These are phyloP conservation scores for Sporothrix euskadiensis DNA, from an alignment of 2,329 filamentous ascomycete genomes.

Conservation along the genomic window DNA sequence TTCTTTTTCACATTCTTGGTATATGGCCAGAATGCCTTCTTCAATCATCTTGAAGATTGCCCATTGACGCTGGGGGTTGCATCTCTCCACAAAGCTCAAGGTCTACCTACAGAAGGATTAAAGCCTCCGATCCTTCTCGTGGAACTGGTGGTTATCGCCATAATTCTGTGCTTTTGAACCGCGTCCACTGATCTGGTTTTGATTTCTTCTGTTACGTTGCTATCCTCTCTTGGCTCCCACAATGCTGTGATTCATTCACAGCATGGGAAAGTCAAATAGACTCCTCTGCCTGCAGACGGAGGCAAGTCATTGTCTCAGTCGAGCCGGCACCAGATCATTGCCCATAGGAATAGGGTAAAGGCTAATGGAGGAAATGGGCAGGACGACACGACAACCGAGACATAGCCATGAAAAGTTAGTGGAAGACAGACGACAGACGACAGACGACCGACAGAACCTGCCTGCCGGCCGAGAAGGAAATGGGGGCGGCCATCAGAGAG, in stretches of 20 bases:
- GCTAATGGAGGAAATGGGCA: background rate
- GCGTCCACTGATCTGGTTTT: background rate
- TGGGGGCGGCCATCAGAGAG: background rate
- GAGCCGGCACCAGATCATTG: background rate
- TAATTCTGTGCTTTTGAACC: background rate
- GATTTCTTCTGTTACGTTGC: background rate
- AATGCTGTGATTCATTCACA: background rate
- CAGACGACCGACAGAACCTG: background rate
- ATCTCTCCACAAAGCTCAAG: background rate
- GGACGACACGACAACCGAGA: background rate
- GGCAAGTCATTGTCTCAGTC: background rate
- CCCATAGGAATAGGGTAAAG: background rate
- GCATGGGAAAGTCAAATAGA: background rate
- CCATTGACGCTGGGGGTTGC: background rate
- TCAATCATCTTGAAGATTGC: background rate
- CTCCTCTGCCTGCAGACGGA: background rate
- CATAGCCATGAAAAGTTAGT: background rate
- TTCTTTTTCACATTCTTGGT: background rate
- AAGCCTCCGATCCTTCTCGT: background rate
- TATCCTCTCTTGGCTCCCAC: background rate
- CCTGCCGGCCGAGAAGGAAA: background rate
- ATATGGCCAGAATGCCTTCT: background rate
- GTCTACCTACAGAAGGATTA: background rate
- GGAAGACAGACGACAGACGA: no score
- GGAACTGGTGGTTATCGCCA: background rate